A percentile compares a stretch with the other conserved stretches of the same genome.
Evolutionary conservation across 106 monocot genomes (phyloP).

Genomic region (Amphibolis antarctica): DNA sequence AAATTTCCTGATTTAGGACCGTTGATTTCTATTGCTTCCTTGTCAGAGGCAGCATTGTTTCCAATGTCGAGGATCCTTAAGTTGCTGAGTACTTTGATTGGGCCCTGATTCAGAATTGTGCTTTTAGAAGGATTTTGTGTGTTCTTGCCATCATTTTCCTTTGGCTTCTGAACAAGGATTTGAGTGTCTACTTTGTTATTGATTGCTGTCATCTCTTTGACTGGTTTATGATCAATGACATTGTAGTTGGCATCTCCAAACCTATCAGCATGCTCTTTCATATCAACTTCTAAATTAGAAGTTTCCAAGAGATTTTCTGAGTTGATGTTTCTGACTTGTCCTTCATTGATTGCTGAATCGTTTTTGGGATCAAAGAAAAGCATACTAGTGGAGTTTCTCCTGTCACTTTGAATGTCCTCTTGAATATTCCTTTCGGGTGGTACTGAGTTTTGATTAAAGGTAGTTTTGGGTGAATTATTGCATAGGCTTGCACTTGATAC

Average conservation of each 20-base stretch:
- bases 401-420: neutral
- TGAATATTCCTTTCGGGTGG: neutral
- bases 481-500: neutral
- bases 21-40: neutral
- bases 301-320: neutral
- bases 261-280: neutral
- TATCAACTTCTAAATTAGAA: neutral
- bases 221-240: neutral
- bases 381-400: neutral
- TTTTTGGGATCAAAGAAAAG: neutral
- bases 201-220: neutral
- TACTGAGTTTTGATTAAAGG: neutral
- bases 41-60: neutral
- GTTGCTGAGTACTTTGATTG: neutral
- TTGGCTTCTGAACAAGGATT: neutral
- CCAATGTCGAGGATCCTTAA: neutral
- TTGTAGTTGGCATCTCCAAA: neutral
- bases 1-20: neutral
- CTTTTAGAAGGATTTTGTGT: neutral
- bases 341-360: neutral
- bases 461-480: neutral
- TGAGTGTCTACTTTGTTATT: neutral
- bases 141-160: neutral
- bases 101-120: neutral
- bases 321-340: neutral